Percentiles rank a stretch among this genome's conserved stretches.
These are phyloP conservation scores for Gigaspora rosea DNA, from an alignment of 192 early-diverging fungal species.

Conservation along the genomic window DNA sequence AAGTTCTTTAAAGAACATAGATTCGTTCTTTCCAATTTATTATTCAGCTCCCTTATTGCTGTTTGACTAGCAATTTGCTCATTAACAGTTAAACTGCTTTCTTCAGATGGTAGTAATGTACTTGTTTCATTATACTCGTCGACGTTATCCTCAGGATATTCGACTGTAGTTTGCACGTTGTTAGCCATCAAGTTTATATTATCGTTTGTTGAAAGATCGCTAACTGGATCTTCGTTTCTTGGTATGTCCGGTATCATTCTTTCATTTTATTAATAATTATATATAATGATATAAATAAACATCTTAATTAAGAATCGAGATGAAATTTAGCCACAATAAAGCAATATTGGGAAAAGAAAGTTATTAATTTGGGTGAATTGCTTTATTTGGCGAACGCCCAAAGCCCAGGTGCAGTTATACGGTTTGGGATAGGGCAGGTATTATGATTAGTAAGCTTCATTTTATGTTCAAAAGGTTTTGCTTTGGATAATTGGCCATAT, in stretches of 20 bases:
- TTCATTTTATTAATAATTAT: background rate
- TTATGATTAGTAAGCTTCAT: too few species aligned
- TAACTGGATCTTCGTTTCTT: background rate
- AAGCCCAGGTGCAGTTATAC: too few species aligned
- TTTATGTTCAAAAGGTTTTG: too few species aligned
- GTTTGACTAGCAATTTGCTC: background rate
- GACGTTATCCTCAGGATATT: background rate
- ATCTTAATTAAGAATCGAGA: too few species aligned
- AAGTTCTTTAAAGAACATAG: background rate
- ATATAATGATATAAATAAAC: too few species aligned
- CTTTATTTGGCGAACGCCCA: too few species aligned
- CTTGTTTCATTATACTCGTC: constrained; percentile 8
- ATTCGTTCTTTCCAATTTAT: background rate
- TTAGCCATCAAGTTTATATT: background rate
- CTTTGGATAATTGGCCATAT: too few species aligned
- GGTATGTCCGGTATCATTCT: background rate
- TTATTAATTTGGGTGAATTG: too few species aligned
- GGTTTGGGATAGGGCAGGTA: too few species aligned
- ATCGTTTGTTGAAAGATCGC: background rate
- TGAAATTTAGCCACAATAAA: too few species aligned
- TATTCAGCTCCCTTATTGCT: background rate
- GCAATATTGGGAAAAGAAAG: too few species aligned
- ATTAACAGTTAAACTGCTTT: background rate
- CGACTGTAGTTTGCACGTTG: background rate
- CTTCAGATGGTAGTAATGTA: background rate